Base-by-base conservation (phyloP, 2,329 filamentous ascomycete genomes). In the Huntiella decipiens region DNA sequence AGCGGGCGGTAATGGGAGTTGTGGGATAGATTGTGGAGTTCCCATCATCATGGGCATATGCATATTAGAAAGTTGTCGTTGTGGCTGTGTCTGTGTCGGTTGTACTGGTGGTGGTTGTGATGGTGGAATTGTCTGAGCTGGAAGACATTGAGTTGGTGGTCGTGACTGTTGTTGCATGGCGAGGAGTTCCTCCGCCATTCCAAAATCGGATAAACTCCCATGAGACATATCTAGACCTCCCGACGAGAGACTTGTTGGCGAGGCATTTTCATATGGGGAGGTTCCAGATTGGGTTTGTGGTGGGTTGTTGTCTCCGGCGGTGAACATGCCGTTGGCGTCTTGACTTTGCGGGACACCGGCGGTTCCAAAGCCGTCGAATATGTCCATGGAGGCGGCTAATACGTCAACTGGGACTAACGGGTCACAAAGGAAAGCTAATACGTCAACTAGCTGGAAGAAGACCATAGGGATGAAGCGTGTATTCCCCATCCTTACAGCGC, bases 381-480 rank as follows among this genome's bases (percentile, higher is more conserved):
- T 73, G 46, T 79, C 75, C 7, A 77, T 65, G 48, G 64, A 66
- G 55, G 66, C 59, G 55, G 66, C 59, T 36, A 79, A 62, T 0
- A 44, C 38, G 43, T 78, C 74, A 0, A 70, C 64, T 51, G 71
- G 69, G 11, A 79, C 66, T 63, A 74, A 70, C 1, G 74, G 75
- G 52, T 70, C 74, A 48, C 68, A 66, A 12, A 79, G 63, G 11
- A 67, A 67, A 5, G 80, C 79, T 3, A 87, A 63, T 3, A 79
- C 68, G 37, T 88, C 80, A 50, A 78, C 70, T 35, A 88, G 71
- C 62, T 88, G 91, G 57, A 71, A 73, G 46, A 91, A 62, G 1
- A 93, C 68, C 0, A 92, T 67, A 2, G 83, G 83, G 11, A 88
- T 65, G 57, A 85, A 91, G 44, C 80, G 78, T 51, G 79, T 72